Base-by-base conservation (phyloP, 768 basidiomycete genomes). In the Pisolithus orientalis region DNA sequence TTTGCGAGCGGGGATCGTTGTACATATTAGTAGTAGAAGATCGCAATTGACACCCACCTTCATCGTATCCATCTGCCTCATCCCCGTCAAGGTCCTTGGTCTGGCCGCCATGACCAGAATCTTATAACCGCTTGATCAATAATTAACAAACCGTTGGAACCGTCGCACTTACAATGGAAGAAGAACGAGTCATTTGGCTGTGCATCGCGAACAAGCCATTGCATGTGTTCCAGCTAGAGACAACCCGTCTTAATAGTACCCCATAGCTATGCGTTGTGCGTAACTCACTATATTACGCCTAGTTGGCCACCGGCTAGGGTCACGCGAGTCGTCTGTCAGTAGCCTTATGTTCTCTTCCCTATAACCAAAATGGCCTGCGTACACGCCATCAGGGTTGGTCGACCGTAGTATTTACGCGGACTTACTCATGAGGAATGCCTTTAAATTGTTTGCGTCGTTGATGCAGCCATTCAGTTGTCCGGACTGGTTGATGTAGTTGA, bases 71-170 rank as follows among this genome's bases (percentile, higher is more conserved):
- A 65, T 94, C 92, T 0, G 69, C 80, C 68, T 94, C 90, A 59
- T 94, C 90, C 1, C 90, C 90, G 57, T 91, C 83, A 3, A 70
- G 32, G 67, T 96, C 95, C 55, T 87, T 77, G 0, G 87, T 86
- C 69, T 94, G 94, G 13, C 92, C 94, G 37, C 95, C 95, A 57
- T 98, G 95, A 13, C 94, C 94, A 5, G 93, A 95, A 66, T 91
- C 90, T 90, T 44, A 40, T 40, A 21, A 28, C n/a, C 34, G 9
- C 47, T 34, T 31, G 14, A 42, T 34, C 39, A 21, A 25, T 13
- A 13, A 21, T 8, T 3, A 25, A 21, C 28, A 27, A 24, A n/a
- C 34, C 37, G n/a, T 32, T 27, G 43, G 11, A 27, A 43, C 10
- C 6, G 42, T 17, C 28, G 13, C 1, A 67, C 80, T 52, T 53